Conservation (phyloP, 202 grass and related monocot species). For the Zizania palustris region DNA sequence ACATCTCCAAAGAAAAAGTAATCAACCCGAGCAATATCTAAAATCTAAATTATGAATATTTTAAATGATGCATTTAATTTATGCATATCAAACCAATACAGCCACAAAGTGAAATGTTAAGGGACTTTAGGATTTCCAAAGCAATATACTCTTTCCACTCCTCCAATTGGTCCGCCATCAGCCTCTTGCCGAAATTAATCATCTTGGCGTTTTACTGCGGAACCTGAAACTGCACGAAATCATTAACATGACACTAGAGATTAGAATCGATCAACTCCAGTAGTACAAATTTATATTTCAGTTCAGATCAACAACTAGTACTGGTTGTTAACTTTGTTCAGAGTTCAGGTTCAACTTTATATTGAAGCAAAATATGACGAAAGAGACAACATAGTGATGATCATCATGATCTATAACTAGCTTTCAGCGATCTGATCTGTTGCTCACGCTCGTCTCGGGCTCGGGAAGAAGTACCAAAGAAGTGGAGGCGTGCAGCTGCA, state of each 20-base stretch:
- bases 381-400: not conserved
- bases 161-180: too few species aligned
- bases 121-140: constrained; percentile 16
- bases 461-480: constrained; percentile 12
- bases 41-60: not conserved
- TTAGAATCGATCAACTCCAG: not conserved
- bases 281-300: not conserved
- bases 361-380: not conserved
- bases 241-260: too few species aligned
- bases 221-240: too few species aligned
- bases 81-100: constrained; percentile 14
- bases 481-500: too few species aligned
- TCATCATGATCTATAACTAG: too few species aligned
- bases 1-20: not conserved
- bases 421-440: constrained; percentile 3
- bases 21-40: not conserved
- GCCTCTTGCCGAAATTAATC: too few species aligned
- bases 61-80: not conserved
- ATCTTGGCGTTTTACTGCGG: too few species aligned
- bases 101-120: constrained; percentile 4
- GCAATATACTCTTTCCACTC: constrained; percentile 83
- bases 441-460: not conserved
- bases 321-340: constrained; percentile 15
- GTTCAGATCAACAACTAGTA: not conserved
- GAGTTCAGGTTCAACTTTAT: not conserved